Conservation (phyloP, 2,329 filamentous ascomycete species). For the Kalmusia sp. region DNA sequence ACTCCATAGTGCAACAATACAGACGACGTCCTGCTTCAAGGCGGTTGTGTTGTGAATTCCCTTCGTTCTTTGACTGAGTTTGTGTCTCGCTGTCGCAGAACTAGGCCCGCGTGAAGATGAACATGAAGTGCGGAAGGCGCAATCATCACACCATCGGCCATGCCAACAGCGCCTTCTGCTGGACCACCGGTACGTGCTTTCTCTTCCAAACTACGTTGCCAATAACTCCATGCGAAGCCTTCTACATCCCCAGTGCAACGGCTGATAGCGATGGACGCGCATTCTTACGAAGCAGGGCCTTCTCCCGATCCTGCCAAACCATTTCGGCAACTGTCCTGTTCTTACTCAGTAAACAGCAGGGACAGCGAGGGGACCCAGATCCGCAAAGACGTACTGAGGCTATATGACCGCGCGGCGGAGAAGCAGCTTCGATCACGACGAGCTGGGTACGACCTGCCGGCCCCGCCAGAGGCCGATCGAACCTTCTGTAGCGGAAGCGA, state of each 20-base stretch:
- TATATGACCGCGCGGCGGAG: not conserved
- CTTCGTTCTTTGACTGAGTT: no score
- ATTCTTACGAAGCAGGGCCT: not conserved
- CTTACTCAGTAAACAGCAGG: conserved; percentile 17
- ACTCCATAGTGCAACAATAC: not conserved
- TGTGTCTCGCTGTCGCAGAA: not conserved
- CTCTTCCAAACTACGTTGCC: not conserved
- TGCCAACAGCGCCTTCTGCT: not conserved
- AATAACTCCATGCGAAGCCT: not conserved
- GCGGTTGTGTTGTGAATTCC: no score
- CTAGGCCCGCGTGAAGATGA: not conserved
- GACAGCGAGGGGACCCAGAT: conserved; percentile 45
- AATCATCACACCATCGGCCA: not conserved
- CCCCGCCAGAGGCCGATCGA: no score
- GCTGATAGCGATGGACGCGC: not conserved
- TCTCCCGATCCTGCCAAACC: not conserved
- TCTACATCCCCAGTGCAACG: not conserved
- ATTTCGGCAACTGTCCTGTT: not conserved
- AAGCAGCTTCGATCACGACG: not conserved
- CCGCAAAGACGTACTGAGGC: not conserved
- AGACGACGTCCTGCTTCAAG: no score
- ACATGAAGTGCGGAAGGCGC: not conserved
- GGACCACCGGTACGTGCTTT: not conserved
- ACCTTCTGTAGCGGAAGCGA: not conserved
- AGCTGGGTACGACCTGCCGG: no score